A percentile compares a stretch with the other conserved stretches of the same genome.
Evolutionary conservation across 2,329 filamentous ascomycete species (phyloP).

Genomic region (Fusarium sp.): DNA sequence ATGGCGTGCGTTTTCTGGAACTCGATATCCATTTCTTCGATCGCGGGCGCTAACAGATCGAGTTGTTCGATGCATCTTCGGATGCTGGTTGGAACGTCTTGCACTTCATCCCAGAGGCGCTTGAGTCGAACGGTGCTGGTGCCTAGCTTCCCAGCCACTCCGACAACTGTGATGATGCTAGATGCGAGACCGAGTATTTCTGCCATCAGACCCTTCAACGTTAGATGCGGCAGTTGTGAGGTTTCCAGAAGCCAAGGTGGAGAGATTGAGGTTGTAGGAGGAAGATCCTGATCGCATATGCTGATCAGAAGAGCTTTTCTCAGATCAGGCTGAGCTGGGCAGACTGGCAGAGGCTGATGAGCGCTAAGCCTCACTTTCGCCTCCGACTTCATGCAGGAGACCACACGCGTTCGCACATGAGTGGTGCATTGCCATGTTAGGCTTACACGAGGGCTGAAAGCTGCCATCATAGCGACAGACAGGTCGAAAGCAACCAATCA

Average conservation of each 20-base stretch:
- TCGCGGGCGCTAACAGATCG: neutral
- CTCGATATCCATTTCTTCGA: slow-evolving; percentile 24
- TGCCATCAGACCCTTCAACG: slow-evolving; percentile 18
- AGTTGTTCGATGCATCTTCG: slow-evolving; percentile 12
- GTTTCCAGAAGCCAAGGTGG: no score
- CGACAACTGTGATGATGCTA: slow-evolving; percentile 34
- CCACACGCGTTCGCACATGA: neutral
- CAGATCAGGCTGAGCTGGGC: neutral
- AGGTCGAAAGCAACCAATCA: no score
- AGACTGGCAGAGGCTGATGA: neutral
- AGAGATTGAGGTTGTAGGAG: neutral
- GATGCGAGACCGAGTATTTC: slow-evolving; percentile 32
- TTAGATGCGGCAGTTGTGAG: neutral
- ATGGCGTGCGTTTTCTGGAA: neutral
- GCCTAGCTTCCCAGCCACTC: slow-evolving; percentile 33
- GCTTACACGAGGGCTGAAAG: no score
- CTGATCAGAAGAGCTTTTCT: no score
- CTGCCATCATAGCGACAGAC: no score
- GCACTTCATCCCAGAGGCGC: slow-evolving; percentile 35
- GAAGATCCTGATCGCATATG: no score
- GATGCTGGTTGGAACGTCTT: slow-evolving; percentile 23
- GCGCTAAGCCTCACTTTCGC: neutral
- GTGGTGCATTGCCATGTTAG: no score
- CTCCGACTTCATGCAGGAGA: neutral
- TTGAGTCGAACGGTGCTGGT: slow-evolving; percentile 25